phyloP scores from a whole-genome alignment of 345 rosid species.

The Salix suchowensis region DNA sequence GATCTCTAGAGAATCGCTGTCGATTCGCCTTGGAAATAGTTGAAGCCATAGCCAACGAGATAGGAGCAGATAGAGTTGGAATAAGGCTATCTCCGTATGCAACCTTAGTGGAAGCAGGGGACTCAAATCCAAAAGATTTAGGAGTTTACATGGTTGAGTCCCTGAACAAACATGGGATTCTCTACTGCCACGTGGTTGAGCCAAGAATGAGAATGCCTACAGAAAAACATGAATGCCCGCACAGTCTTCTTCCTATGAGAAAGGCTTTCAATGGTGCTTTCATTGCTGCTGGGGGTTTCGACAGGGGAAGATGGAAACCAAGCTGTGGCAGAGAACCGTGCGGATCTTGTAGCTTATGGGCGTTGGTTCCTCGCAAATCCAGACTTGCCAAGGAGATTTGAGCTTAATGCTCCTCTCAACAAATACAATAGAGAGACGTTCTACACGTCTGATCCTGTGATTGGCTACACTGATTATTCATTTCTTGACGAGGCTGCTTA shows the following conservation, averaged over 20 bases:
- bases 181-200: constrained; percentile 65
- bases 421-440: constrained; percentile 45
- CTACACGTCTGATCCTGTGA: constrained; percentile 39
- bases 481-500: constrained; percentile 35
- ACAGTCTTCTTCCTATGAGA: constrained; percentile 47
- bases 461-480: constrained; percentile 64
- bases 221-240: constrained; percentile 24
- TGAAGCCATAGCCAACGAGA: too few relatives aligned
- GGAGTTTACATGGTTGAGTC: constrained; percentile 55
- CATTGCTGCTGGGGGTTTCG: constrained; percentile 52
- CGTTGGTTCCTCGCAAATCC: constrained; percentile 61
- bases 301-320: constrained; percentile 37
- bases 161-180: constrained; percentile 46
- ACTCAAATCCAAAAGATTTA: constrained; percentile 54
- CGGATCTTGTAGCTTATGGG: constrained; percentile 57
- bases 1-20: constrained; percentile 57
- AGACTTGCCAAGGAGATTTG: constrained; percentile 59
- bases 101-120: constrained; percentile 44
- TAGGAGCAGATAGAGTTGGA: too few relatives aligned
- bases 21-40: background rate
- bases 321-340: constrained; percentile 36
- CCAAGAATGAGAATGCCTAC: constrained; percentile 43
- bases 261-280: constrained; percentile 58
- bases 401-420: constrained; percentile 49
- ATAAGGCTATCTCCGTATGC: constrained; percentile 48